Evolutionary conservation across 148 eudicot species (phyloP).

Genomic region (Rhododendron henanense): DNA sequence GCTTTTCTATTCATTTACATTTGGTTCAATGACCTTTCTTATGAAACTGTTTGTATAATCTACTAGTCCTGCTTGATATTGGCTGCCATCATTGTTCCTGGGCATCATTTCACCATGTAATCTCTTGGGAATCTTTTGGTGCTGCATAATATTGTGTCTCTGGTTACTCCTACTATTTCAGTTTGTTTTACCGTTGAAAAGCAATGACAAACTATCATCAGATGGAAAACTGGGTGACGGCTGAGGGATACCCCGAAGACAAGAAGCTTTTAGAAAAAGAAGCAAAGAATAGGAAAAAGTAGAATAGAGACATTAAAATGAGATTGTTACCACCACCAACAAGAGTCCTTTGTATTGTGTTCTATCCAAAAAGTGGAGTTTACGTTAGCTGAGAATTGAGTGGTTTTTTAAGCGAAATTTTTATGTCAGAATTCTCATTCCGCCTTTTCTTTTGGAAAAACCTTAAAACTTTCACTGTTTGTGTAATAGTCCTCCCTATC

Average conservation of each 20-base stretch:
- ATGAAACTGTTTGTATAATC: not conserved
- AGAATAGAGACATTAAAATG: not conserved
- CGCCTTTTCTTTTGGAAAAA: not conserved
- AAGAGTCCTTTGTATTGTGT: not conserved
- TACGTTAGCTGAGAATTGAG: not conserved
- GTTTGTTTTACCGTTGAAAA: not conserved
- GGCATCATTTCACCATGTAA: not conserved
- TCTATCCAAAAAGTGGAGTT: not conserved
- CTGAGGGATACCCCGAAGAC: not conserved
- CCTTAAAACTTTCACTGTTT: not conserved
- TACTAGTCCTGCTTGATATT: not conserved
- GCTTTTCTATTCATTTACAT: not conserved
- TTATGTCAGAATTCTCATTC: not conserved
- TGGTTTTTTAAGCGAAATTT: not conserved
- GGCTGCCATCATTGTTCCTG: not conserved
- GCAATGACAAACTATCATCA: too few relatives aligned
- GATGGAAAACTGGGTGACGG: not conserved
- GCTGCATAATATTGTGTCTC: not conserved
- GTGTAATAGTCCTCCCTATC: not conserved
- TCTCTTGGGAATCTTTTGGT: not conserved
- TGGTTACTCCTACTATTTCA: not conserved
- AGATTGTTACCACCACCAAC: not conserved
- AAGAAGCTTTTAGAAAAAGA: not conserved
- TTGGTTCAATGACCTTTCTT: not conserved
- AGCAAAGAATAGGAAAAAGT: not conserved